A percentile compares a stretch with the other conserved stretches of the same genome.
Conservation (phyloP, 2,329 filamentous ascomycete species). For the Aspergillus awamori region DNA sequence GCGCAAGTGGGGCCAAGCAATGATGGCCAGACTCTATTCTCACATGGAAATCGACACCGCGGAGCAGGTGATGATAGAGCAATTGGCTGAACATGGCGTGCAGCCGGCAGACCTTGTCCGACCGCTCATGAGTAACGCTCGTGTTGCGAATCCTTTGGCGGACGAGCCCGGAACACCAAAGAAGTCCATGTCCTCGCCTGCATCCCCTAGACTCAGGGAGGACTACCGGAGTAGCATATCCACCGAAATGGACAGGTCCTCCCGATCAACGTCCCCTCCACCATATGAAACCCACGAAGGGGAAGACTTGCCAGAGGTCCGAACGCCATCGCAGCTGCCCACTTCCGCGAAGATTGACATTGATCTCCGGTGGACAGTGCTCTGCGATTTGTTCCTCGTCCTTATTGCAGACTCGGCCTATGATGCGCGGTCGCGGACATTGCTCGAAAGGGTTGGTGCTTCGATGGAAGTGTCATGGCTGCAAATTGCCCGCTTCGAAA, state of each 20-base stretch:
- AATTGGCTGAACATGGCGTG: constrained; percentile 89
- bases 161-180: constrained; percentile 45
- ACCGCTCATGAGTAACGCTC: constrained; percentile 84
- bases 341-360: constrained; percentile 86
- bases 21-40: constrained; percentile 90
- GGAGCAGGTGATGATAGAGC: constrained; percentile 99
- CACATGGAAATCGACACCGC: constrained; percentile 92
- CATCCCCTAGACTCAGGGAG: constrained; percentile 30
- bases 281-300: constrained; percentile 63
- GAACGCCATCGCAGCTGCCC: constrained; percentile 79
- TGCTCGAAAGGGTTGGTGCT: constrained; percentile 80
- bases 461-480: constrained; percentile 83
- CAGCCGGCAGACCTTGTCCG: constrained; percentile 80
- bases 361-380: constrained; percentile 92
- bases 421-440: constrained; percentile 79
- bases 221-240: constrained; percentile 36
- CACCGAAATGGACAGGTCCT: constrained; percentile 36
- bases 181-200: constrained; percentile 42
- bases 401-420: constrained; percentile 96
- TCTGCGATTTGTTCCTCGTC: constrained; percentile 93
- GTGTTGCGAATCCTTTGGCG: constrained; percentile 90
- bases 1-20: constrained; percentile 97
- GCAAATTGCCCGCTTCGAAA: constrained; percentile 95
- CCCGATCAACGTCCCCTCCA: constrained; percentile 57
- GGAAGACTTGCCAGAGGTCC: constrained; percentile 75